A percentile compares a stretch with the other conserved stretches of the same genome.
phyloP scores from a whole-genome alignment of 2,329 filamentous ascomycete species.

The Basipetospora chlamydospora region DNA sequence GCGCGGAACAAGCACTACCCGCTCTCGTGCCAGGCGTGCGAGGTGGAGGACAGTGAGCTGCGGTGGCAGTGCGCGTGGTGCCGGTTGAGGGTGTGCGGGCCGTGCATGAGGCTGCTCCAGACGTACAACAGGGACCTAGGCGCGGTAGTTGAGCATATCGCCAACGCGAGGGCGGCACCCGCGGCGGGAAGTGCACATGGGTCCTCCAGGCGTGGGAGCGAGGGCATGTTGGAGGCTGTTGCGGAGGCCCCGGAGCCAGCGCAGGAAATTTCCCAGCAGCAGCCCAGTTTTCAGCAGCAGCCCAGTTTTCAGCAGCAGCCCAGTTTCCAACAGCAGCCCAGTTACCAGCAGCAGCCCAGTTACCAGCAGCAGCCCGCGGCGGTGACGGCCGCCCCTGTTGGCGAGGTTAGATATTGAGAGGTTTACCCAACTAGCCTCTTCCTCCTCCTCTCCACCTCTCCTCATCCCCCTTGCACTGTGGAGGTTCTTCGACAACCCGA shows the following conservation, averaged over 20 bases:
- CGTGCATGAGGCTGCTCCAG: conserved; percentile 28
- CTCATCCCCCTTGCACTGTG: no score
- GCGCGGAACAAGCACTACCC: conserved; percentile 34
- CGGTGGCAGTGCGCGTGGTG: conserved; percentile 36
- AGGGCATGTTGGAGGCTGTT: not conserved
- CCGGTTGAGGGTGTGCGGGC: conserved; percentile 34
- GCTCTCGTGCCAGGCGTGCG: conserved; percentile 39
- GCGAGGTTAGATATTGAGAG: no score
- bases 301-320: no score
- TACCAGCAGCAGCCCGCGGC: no score
- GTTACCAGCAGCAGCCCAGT: no score
- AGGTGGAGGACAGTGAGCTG: conserved; percentile 26
- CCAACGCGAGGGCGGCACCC: conserved; percentile 2
- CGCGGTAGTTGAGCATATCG: conserved; percentile 22
- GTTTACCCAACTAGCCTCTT: no score
- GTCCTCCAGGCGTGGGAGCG: conserved; percentile 2
- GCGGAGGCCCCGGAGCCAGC: not conserved
- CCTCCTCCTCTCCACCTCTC: no score
- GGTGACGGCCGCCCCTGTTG: no score
- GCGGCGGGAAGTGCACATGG: conserved; percentile 11
- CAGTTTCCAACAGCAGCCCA: no score
- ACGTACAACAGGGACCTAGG: conserved; percentile 26
- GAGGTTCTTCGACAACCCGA: no score
- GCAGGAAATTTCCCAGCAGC: no score
- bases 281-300: no score